Evolutionary conservation across 345 rosid genomes (phyloP), one percentile per base, ranked within the genome.

Genomic region (Anastatica hierochuntica): DNA sequence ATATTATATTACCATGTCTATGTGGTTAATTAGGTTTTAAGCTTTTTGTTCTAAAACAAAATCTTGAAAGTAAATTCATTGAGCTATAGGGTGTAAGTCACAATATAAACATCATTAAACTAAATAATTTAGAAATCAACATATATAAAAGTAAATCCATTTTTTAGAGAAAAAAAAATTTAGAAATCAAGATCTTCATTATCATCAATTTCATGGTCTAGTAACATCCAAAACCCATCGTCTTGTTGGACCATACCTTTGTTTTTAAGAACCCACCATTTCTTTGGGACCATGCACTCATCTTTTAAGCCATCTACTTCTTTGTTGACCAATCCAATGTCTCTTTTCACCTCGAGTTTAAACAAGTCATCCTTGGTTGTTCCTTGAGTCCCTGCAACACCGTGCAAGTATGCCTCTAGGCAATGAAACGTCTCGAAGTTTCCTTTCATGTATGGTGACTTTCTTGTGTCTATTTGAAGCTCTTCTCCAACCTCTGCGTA

Each of bases 141-240:
- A n/a, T n/a, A n/a, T n/a, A n/a, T n/a, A n/a, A n/a, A n/a, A n/a
- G n/a, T n/a, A n/a, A n/a, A n/a, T n/a, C n/a, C n/a, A n/a, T n/a
- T n/a, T n/a, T n/a, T n/a, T n/a, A n/a, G n/a, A n/a, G n/a, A n/a
- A 21, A 27, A 14, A 23, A n/a, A 30, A 30, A 14, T 26, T 62
- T 53, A 73, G 8, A 38, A 42, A 31, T 59, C 49, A 14, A 48
- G 4, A 57, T 53, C 66, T 73, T 51, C 60, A 18, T 50, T 58
- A 53, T 68, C 75, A 40, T 80, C 83, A 4, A 56, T 64, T 48
- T 85, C 82, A 51, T 72, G 83, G 57, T 85, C 97, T 74, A 77
- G 67, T 64, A 83, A 66, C 61, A 68, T 75, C 97, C 95, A 88
- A 35, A 85, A 80, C 0, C 92, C 97, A 56, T 88, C n/a, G n/a